Evolutionary conservation across 192 early-diverging fungal species (phyloP).

Genomic region (Coemansia sp.): DNA sequence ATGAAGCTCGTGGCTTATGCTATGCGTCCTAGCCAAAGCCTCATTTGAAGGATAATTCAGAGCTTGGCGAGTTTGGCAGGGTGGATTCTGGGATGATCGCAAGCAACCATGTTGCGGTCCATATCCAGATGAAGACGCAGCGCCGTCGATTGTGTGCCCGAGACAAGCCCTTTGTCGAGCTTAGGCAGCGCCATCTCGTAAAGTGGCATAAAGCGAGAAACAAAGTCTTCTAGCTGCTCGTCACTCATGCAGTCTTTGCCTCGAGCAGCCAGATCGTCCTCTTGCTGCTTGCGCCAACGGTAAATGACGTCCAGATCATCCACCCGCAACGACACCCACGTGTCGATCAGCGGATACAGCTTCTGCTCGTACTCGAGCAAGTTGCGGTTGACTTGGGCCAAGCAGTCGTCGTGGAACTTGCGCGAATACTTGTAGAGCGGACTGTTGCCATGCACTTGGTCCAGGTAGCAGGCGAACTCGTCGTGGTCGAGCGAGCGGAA

Average conservation of each 20-base stretch:
- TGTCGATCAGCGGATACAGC: constrained; percentile 70
- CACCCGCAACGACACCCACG: constrained; percentile 70
- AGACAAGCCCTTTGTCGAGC: constrained; percentile 40
- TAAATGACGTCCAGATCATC: constrained; percentile 65
- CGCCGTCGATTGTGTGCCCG: constrained; percentile 16
- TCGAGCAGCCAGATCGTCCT: constrained; percentile 55
- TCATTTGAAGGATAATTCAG: not conserved
- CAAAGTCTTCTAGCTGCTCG: constrained; percentile 78
- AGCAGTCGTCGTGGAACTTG: constrained; percentile 24
- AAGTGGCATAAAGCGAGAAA: constrained; percentile 83
- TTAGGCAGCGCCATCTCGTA: constrained; percentile 58
- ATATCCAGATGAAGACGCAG: constrained; percentile 48
- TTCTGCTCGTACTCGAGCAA: constrained; percentile 53
- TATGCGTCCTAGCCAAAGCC: no score
- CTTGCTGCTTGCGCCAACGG: constrained; percentile 86
- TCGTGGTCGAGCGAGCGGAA: constrained; percentile 62
- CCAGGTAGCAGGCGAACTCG: constrained; percentile 32
- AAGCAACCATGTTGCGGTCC: constrained; percentile 37
- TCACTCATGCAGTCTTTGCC: constrained; percentile 60
- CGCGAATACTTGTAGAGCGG: constrained; percentile 41
- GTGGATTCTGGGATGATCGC: constrained; percentile 16
- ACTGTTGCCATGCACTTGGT: constrained; percentile 8
- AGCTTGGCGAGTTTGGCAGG: not conserved
- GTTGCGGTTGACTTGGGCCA: constrained; percentile 35
- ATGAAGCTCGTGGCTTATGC: not conserved